Evolutionary conservation across 2,329 filamentous ascomycete species (phyloP).

Genomic region (Teratosphaeria gauchensis): DNA sequence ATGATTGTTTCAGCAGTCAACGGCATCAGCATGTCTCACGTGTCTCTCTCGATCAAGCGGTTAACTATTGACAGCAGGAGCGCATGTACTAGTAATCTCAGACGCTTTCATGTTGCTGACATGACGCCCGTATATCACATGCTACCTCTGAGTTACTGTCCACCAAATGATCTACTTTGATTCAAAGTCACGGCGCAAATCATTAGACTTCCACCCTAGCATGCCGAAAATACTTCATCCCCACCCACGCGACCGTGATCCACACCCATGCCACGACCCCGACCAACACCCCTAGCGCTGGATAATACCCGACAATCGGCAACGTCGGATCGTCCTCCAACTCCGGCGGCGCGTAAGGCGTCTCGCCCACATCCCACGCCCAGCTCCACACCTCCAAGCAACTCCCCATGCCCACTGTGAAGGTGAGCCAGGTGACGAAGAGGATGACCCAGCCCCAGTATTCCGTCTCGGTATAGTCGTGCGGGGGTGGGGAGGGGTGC

Average conservation of each 20-base stretch:
- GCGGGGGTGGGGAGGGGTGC: constrained; percentile 38
- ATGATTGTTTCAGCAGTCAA: too few species aligned
- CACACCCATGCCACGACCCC: constrained; percentile 98
- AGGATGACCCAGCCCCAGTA: constrained; percentile 98
- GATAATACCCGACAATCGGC: constrained; percentile 95
- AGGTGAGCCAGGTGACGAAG: constrained; percentile 85
- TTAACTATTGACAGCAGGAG: too few species aligned
- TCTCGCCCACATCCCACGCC: constrained; percentile 98
- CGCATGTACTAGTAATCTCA: too few species aligned
- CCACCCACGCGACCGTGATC: constrained; percentile 95
- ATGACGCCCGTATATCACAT: too few species aligned
- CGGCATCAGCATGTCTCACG: too few species aligned
- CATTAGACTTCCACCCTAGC: constrained; percentile 64
- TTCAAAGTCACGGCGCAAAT: too few species aligned
- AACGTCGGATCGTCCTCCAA: constrained; percentile 89
- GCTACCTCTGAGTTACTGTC: too few species aligned
- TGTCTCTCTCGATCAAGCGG: too few species aligned
- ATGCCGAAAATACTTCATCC: constrained; percentile 99
- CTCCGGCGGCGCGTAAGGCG: constrained; percentile 88
- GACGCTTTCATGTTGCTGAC: too few species aligned
- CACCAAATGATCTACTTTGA: too few species aligned
- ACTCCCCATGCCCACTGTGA: constrained; percentile 92
- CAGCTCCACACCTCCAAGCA: constrained; percentile 94
- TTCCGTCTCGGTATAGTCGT: constrained; percentile 90
- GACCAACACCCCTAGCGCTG: constrained; percentile 83